phyloP scores from a whole-genome alignment of 139 green algal species.

The Micromonas pusilla region DNA sequence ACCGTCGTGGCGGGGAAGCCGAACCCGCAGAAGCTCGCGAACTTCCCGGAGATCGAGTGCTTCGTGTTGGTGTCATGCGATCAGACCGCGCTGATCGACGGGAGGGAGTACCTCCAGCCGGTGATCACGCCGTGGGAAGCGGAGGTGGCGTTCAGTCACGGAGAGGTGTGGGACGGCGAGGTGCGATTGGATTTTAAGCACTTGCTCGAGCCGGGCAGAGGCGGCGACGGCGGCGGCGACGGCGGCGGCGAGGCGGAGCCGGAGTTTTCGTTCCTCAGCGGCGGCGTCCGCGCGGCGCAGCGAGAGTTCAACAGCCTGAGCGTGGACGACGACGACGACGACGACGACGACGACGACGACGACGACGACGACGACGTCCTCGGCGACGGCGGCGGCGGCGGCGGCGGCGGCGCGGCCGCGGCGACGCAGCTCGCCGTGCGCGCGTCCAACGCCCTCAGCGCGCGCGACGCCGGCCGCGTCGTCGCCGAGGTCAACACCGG shows the following conservation, averaged over 20 bases:
- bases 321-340: neutral
- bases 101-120: slow-evolving; percentile 78
- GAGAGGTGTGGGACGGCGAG: slow-evolving; percentile 14
- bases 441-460: neutral
- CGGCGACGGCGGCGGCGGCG: neutral
- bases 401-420: too few relatives aligned
- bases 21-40: slow-evolving; percentile 90
- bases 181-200: slow-evolving; percentile 5
- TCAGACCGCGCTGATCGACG: slow-evolving; percentile 68
- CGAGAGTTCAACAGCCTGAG: neutral
- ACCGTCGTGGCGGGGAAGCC: slow-evolving; percentile 72
- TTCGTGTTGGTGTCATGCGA: slow-evolving; percentile 47
- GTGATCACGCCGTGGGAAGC: slow-evolving; percentile 89
- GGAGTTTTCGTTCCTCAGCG: slow-evolving; percentile 9
- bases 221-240: too few relatives aligned
- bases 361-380: slow-evolving; percentile 3
- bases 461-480: neutral
- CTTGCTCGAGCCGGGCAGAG: neutral
- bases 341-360: neutral
- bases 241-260: neutral
- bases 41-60: slow-evolving; percentile 82
- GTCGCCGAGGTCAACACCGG: neutral
- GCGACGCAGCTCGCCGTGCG: neutral
- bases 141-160: slow-evolving; percentile 36
- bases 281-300: neutral